phyloP scores from a whole-genome alignment of 208 protist genomes.

The Kentomonas sorsogonicus region DNA sequence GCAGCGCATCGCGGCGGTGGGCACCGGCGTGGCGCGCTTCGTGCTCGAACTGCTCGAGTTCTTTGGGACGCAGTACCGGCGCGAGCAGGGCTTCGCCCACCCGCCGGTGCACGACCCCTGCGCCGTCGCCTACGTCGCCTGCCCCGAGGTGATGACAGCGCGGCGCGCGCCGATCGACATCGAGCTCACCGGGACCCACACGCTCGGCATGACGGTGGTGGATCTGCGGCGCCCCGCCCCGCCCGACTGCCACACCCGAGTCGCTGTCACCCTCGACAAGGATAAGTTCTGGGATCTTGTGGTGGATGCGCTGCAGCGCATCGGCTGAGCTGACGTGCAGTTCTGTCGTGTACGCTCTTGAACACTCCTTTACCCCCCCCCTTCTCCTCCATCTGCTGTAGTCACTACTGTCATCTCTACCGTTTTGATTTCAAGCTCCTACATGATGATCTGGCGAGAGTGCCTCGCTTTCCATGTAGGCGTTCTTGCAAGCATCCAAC shows the following conservation, averaged over 20 bases:
- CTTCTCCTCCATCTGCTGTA: no score
- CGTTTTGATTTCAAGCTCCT: no score
- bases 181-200: conserved; percentile 40
- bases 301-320: conserved; percentile 50
- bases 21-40: conserved; percentile 28
- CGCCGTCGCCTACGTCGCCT: conserved; percentile 70
- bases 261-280: conserved; percentile 55
- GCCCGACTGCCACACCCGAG: conserved; percentile 51
- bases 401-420: no score
- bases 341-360: no score
- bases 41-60: conserved; percentile 43
- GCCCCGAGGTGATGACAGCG: conserved; percentile 51
- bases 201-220: conserved; percentile 53
- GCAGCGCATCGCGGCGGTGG: conserved; percentile 29
- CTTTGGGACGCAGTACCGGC: conserved; percentile 48
- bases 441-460: no score
- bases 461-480: no score
- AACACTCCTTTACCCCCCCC: no score
- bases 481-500: no score
- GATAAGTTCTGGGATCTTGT: conserved; percentile 67
- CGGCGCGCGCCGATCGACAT: conserved; percentile 47
- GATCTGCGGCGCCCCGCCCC: conserved; percentile 32
- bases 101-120: conserved; percentile 70
- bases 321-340: no score
- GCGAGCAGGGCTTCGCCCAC: no score